A percentile compares a stretch with the other conserved stretches of the same genome.
These are phyloP conservation scores for Lecanosticta acicola DNA, from an alignment of 2,329 filamentous ascomycete species.

Conservation along the genomic window DNA sequence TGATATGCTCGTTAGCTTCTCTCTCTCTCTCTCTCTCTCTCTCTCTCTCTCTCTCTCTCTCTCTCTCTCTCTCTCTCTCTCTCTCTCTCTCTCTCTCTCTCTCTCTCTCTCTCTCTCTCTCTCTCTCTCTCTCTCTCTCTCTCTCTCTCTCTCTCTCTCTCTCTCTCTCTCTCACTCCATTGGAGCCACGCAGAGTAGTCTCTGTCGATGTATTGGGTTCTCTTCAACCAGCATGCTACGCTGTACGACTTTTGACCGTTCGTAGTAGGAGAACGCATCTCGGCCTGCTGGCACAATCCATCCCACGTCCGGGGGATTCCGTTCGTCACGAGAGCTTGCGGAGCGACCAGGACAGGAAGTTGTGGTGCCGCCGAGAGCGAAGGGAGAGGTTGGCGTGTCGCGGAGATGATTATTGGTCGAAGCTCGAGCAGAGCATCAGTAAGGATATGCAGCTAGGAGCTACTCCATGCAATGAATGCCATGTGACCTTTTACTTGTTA, in stretches of 20 bases:
- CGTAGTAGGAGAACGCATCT: not conserved
- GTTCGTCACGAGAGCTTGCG: slow-evolving; percentile 6
- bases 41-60: too few relatives aligned
- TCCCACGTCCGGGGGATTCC: slow-evolving; percentile 22
- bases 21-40: too few relatives aligned
- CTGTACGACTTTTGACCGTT: slow-evolving; percentile 17
- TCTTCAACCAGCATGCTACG: not conserved
- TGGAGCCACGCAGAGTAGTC: slow-evolving; percentile 19
- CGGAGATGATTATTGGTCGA: too few relatives aligned
- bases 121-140: too few relatives aligned
- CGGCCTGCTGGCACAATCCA: too few relatives aligned
- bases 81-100: too few relatives aligned
- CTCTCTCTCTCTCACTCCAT: slow-evolving; percentile 11
- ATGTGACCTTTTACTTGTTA: not conserved
- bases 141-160: too few relatives aligned
- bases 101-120: too few relatives aligned
- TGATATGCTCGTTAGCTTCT: too few relatives aligned
- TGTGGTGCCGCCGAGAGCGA: slow-evolving; percentile 6
- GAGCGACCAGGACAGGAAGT: slow-evolving; percentile 5
- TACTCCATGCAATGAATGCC: slow-evolving; percentile 4
- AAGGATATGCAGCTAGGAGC: slow-evolving; percentile 6
- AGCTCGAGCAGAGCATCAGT: slow-evolving; percentile 4
- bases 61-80: too few relatives aligned
- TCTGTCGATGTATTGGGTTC: too few relatives aligned
- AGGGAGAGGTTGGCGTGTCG: slow-evolving; percentile 2